phyloP scores from a whole-genome alignment of 345 rosid genomes.

The Gossypium bickii region DNA sequence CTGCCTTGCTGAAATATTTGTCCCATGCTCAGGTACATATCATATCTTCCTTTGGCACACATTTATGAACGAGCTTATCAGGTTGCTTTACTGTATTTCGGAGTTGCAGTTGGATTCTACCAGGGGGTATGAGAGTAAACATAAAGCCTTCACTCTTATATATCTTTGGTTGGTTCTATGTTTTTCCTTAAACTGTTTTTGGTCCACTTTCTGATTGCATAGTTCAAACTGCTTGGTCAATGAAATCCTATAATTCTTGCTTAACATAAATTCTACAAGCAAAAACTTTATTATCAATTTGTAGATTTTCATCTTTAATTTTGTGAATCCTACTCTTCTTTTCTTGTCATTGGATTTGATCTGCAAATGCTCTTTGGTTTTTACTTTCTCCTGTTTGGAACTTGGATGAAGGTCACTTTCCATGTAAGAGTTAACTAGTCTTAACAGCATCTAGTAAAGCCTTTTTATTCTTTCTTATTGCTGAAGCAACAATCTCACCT shows the following conservation, averaged over 20 bases:
- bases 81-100: conserved; percentile 49
- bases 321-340: not conserved
- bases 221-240: not conserved
- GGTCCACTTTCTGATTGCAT: conserved; percentile 1
- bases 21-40: conserved; percentile 59
- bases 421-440: not conserved
- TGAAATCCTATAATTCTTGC: not conserved
- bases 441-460: not conserved
- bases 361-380: conserved; percentile 10
- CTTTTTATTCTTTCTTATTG: not conserved
- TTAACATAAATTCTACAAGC: not conserved
- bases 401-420: not conserved
- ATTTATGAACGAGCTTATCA: conserved; percentile 88
- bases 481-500: not conserved
- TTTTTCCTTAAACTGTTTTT: conserved; percentile 14
- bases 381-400: not conserved
- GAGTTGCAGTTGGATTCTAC: conserved; percentile 93
- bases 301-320: not conserved
- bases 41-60: conserved; percentile 96
- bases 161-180: not conserved
- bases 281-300: not conserved
- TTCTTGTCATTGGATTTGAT: not conserved
- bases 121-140: conserved; percentile 73
- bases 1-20: conserved; percentile 19
- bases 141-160: not conserved